Evolutionary conservation across 495 filamentous ascomycete genomes (phyloP), one percentile per base, ranked within the genome.

Genomic region (Letharia lupina): DNA sequence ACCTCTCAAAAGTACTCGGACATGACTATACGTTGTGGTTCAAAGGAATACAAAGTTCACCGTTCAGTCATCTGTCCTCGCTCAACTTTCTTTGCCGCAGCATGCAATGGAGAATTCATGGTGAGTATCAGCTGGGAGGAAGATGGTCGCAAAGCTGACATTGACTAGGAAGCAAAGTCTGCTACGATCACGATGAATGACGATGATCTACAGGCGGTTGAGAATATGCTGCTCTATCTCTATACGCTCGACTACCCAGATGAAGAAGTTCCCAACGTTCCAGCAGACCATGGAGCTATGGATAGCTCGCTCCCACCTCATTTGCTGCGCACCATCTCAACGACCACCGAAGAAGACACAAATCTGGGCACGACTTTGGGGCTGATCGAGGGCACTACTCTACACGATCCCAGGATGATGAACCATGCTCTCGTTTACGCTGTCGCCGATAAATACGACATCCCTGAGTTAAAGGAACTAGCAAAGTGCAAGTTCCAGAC

Each of bases 51-150:
- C 65, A 69, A 70, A 1, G 73, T 75, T n/a, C 77, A 80, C 57
- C 69, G 71, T 15, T 63, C 70, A 23, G 68, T 78, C 44, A 66
- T 78, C 52, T 78, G 75, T 61, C 44, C 71, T 13, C 73, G 71
- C 23, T 78, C 75, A 10, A 60, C 67, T 12, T 75, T 72, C 62
- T 75, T 78, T 54, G 69, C 63, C n/a, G 64, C 40, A 57, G 67
- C 73, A 18, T 74, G 72, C 39, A 65, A 66, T 65, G 69, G 70
- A 20, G 45, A 69, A 0, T 77, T 75, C 65, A 66, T 63, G 68
- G 76, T 77, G 45, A 10, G 64, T 28, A 28, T 28, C 23, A 28
- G 23, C 23, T 28, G 23, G 23, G 23, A 28, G 20, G 8, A 20
- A 33, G n/a, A 12, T 31, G 15, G 35, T 28, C 4, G 35, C 39